Evolutionary conservation across 1,284 basidiomycete genomes (phyloP), one percentile per base, ranked within the genome.

Genomic region (Termitomyces sp.): DNA sequence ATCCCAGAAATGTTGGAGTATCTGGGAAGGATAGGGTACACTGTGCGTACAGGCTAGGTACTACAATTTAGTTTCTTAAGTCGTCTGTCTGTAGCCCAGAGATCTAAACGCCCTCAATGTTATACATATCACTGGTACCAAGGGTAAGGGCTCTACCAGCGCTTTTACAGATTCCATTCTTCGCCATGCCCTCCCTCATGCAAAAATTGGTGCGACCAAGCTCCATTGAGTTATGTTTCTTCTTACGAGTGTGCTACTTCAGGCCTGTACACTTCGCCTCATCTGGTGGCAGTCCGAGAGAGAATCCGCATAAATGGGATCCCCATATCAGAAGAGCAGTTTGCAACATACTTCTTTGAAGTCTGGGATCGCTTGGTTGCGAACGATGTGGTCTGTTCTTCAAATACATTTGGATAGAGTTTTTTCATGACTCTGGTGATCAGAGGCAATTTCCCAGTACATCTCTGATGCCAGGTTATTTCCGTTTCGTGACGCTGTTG

Each of bases 101-200:
- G 87, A 95, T 61, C 76, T 99, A 49, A 95, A 99, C 68, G 72
- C 73, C 44, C 77, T 99, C 57, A 97, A 98, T 68, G 93, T 95
- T 51, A 82, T 99, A 31, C 97, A 99, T 73, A 87, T 99, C 64
- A 96, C 97, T 11, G 97, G 97, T 2, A 99, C 97, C 4, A 99
- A 99, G 72, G 97, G 97, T 42, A 99, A 99, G 68, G 97, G 97
- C 3, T 98, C 94, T 3, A 97, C 97, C 0, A 93, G 91, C 53
- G 96, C 97, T 1, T 99, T 99, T 63, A 80, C 82, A 3, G 86
- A 92, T 66, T 89, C 86, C 6, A 81, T 91, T 49, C 68, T 92
- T 51, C 80, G 85, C 28, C 75, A 79, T 59, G 68, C 75, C 7
- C 78, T 69, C 58, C 88, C 88, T 5, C 70, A 77, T 2, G 86